phyloP scores from a whole-genome alignment of 2,329 filamentous ascomycete genomes.

The Aureobasidium sp. region DNA sequence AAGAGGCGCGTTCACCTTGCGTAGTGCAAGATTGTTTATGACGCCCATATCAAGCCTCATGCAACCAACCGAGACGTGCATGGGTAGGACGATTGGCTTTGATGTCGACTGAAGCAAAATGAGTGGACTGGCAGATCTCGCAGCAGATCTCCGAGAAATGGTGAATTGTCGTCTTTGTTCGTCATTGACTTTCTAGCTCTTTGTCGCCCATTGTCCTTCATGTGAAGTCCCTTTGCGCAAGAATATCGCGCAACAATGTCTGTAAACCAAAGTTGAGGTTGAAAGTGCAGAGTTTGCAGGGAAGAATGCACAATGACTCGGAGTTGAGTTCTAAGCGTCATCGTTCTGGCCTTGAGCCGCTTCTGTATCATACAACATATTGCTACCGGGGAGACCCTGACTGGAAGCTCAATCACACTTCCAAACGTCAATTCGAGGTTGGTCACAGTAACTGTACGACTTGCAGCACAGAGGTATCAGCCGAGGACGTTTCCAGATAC shows the following conservation, averaged over 20 bases:
- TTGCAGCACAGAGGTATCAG: not conserved
- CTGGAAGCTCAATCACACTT: not conserved
- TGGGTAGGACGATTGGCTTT: not conserved
- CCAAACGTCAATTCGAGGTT: not conserved
- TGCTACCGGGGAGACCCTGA: not conserved
- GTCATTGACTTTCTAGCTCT: not conserved
- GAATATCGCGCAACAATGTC: no score
- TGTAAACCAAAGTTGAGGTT: not conserved
- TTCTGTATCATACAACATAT: not conserved
- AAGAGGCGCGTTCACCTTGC: not conserved
- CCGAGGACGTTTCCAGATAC: not conserved
- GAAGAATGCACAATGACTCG: not conserved
- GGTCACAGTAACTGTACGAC: not conserved
- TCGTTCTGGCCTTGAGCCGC: not conserved
- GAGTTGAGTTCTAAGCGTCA: constrained; percentile 2
- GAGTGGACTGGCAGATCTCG: not conserved
- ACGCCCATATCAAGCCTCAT: constrained; percentile 8
- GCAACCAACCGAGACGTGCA: not conserved
- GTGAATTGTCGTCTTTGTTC: not conserved
- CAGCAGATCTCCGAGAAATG: not conserved
- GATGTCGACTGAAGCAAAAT: not conserved
- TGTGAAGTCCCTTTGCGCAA: not conserved
- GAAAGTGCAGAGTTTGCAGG: not conserved
- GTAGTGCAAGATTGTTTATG: not conserved
- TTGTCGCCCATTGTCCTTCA: not conserved